These are phyloP conservation scores for Coelastrella sp. DNA, from an alignment of 139 green algal genomes.

Conservation along the genomic window DNA sequence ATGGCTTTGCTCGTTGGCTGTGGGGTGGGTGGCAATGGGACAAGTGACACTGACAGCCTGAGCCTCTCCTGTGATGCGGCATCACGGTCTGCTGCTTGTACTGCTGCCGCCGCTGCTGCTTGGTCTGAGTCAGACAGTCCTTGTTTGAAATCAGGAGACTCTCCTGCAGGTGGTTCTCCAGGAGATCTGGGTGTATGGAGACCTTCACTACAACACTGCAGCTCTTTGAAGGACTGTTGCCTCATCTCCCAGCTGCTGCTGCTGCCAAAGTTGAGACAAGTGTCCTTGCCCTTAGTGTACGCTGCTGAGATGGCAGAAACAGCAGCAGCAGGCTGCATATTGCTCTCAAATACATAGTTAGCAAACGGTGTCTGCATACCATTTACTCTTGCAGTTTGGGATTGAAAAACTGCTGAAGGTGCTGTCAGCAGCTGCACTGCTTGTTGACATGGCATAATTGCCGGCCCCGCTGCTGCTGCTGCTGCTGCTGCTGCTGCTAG, in stretches of 20 bases:
- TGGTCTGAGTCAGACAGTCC: too few relatives aligned
- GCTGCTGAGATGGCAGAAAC: conserved; percentile 7
- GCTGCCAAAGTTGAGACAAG: neutral
- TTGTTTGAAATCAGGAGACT: too few relatives aligned
- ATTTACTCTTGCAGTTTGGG: neutral
- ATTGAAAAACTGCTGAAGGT: neutral
- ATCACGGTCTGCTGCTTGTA: neutral
- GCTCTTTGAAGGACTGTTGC: too few relatives aligned
- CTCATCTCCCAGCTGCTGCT: neutral
- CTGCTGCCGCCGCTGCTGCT: neutral
- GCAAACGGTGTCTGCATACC: neutral
- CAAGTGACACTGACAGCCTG: conserved; percentile 14
- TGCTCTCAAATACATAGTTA: neutral
- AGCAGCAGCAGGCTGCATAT: neutral
- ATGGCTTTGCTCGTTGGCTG: neutral
- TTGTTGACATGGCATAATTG: neutral
- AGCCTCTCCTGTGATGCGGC: neutral
- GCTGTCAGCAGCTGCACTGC: neutral
- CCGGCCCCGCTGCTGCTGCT: neutral
- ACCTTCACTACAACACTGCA: too few relatives aligned
- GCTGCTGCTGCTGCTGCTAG: neutral
- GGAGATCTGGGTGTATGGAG: too few relatives aligned
- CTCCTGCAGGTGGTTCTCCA: too few relatives aligned
- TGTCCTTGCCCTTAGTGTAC: neutral
- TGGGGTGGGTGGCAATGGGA: neutral